Percentiles rank a stretch among this genome's conserved stretches.
Conservation (phyloP, 164 flowering plant species). For the Magnolia officinalis region DNA sequence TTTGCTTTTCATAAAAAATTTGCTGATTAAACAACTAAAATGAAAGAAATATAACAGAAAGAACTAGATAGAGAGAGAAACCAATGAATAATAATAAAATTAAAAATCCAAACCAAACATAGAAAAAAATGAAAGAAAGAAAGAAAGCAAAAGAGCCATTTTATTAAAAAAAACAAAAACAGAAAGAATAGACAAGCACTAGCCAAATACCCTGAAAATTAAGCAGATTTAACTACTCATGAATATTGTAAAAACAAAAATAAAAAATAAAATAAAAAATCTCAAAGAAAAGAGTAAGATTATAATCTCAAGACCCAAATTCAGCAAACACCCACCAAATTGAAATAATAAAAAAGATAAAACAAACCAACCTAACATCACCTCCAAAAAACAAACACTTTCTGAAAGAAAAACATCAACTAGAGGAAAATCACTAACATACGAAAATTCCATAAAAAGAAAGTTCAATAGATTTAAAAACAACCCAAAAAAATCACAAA, state of each 20-base stretch:
- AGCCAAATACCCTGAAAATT: no score
- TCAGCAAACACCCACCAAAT: background rate
- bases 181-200: no score
- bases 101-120: no score
- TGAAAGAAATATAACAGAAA: no score
- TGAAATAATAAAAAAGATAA: background rate
- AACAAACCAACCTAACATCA: background rate
- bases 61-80: no score
- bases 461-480: background rate
- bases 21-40: no score
- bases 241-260: background rate
- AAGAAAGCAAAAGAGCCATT: no score
- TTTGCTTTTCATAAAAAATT: no score
- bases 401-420: background rate
- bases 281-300: background rate
- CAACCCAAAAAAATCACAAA: background rate
- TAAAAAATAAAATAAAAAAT: no score
- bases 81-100: no score
- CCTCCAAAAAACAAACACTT: background rate
- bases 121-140: no score
- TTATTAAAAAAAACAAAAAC: no score
- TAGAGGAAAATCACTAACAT: background rate
- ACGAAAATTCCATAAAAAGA: background rate
- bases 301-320: background rate
- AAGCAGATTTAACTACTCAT: background rate